Evolutionary conservation across 2,329 filamentous ascomycete genomes (phyloP).

Genomic region (Ophiostoma ips): DNA sequence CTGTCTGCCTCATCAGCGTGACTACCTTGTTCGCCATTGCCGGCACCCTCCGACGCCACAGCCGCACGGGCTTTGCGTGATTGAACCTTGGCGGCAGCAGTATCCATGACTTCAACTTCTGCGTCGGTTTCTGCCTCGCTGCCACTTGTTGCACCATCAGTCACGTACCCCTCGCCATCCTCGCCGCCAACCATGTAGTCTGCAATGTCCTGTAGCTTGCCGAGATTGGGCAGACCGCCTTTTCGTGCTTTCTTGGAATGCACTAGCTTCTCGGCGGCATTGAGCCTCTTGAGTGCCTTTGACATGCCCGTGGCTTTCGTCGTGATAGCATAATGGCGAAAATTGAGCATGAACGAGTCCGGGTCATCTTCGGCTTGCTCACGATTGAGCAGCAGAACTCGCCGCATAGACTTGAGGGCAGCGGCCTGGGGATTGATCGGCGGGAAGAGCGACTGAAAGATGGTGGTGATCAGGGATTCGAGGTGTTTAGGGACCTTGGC

Average conservation of each 20-base stretch:
- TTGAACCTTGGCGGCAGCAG: constrained; percentile 47
- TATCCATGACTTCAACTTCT: constrained; percentile 74
- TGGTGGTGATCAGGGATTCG: constrained; percentile 79
- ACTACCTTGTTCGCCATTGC: constrained; percentile 28
- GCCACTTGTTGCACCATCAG: constrained; percentile 61
- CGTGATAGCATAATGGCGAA: constrained; percentile 90
- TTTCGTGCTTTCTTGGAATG: constrained; percentile 47
- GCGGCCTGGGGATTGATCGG: constrained; percentile 87
- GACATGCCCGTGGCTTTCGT: constrained; percentile 75
- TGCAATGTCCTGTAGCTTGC: constrained; percentile 81
- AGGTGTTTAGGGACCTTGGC: constrained; percentile 82
- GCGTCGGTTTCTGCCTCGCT: constrained; percentile 90
- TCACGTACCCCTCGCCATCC: constrained; percentile 67
- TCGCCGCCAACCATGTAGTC: constrained; percentile 87
- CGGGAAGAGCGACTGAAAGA: constrained; percentile 93
- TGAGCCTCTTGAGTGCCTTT: constrained; percentile 67
- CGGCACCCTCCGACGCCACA: constrained; percentile 25
- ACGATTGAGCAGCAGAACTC: constrained; percentile 81
- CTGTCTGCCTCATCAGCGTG: constrained; percentile 24
- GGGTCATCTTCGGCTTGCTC: constrained; percentile 46
- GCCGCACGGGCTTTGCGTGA: constrained; percentile 34
- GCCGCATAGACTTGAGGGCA: constrained; percentile 79
- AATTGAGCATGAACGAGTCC: constrained; percentile 67
- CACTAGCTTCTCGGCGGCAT: constrained; percentile 70
- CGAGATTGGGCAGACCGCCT: constrained; percentile 70